phyloP scores from a whole-genome alignment of 345 rosid species.

The Ricinus communis region DNA sequence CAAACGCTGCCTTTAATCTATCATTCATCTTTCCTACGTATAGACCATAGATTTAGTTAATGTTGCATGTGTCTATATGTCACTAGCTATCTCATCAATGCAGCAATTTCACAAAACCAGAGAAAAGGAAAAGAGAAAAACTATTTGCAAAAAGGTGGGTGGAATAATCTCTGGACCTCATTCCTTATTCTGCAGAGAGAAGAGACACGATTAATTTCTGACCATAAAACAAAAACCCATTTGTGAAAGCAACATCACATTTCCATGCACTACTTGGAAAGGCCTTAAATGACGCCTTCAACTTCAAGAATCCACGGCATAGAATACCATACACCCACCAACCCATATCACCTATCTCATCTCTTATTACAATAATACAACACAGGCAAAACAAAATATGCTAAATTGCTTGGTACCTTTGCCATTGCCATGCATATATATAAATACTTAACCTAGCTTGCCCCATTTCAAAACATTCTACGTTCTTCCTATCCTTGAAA shows the following conservation, averaged over 20 bases:
- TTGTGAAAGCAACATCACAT: conserved; percentile 20
- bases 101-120: no score
- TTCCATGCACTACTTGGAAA: conserved; percentile 8
- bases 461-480: neutral
- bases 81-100: no score
- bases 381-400: neutral
- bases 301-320: conserved; percentile 15
- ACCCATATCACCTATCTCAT: neutral
- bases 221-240: conserved; percentile 6
- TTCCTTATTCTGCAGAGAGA: conserved; percentile 12
- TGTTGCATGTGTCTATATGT: neutral
- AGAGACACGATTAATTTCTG: neutral
- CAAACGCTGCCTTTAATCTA: neutral
- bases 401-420: neutral
- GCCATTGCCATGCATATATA: neutral
- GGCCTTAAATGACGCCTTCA: neutral
- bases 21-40: no score
- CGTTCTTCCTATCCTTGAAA: neutral
- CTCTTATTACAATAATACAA: neutral
- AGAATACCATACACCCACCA: conserved; percentile 9
- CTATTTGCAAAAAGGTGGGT: conserved; percentile 17
- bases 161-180: conserved; percentile 30
- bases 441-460: conserved; percentile 7
- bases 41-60: no score
- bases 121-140: no score